A percentile compares a stretch with the other conserved stretches of the same genome.
Evolutionary conservation across 805 yeast species (phyloP).

Genomic region (Zygoascus biomembranicola): DNA sequence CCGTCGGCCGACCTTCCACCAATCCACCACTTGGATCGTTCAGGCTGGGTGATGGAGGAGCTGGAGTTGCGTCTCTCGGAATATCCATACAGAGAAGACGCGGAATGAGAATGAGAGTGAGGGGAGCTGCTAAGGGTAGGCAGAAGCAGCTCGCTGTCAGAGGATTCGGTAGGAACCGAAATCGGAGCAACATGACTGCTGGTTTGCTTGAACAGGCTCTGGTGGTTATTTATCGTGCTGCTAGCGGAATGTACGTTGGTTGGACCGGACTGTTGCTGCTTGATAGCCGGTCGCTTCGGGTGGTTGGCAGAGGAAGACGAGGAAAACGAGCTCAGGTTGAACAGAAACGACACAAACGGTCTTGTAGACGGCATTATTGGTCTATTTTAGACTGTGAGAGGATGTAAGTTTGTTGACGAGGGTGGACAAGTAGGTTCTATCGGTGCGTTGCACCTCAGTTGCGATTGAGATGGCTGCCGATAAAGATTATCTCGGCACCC

Average conservation of each 20-base stretch:
- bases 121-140: neutral
- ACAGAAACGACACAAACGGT: slow-evolving; percentile 19
- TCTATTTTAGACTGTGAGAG: neutral
- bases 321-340: slow-evolving; percentile 8
- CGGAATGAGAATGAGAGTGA: neutral
- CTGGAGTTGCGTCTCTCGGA: slow-evolving; percentile 8
- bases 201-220: neutral
- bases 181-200: neutral
- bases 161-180: neutral
- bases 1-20: slow-evolving; percentile 24
- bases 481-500: neutral
- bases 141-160: neutral
- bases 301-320: neutral
- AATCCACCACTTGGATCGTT: slow-evolving; percentile 24
- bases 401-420: neutral
- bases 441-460: neutral
- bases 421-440: no score
- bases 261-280: neutral
- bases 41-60: slow-evolving; percentile 4
- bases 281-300: neutral
- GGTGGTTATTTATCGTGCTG: neutral
- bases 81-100: neutral
- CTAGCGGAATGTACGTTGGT: neutral
- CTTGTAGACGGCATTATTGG: slow-evolving; percentile 17
- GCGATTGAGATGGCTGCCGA: neutral